Percentiles rank a stretch among this genome's conserved stretches.
These are phyloP conservation scores for Fusarium pseudograminearum DNA, from an alignment of 2,329 filamentous ascomycete genomes.

Conservation along the genomic window DNA sequence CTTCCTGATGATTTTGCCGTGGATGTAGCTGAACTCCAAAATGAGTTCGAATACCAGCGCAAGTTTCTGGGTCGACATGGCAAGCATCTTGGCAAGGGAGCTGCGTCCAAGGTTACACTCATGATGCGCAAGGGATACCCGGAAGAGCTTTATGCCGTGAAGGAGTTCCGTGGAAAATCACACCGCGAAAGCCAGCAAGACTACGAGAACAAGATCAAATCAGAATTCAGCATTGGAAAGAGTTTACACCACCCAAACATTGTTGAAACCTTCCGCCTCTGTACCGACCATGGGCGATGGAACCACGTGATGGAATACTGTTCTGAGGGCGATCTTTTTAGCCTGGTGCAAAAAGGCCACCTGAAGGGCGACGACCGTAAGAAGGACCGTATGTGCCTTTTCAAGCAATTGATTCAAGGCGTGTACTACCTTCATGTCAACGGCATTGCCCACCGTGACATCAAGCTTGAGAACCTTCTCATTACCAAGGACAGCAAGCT, in stretches of 20 bases:
- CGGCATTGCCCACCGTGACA: constrained; percentile 90
- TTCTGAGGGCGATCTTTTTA: constrained; percentile 82
- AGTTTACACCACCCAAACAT: constrained; percentile 89
- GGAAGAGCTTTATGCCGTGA: constrained; percentile 81
- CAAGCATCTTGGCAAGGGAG: constrained; percentile 83
- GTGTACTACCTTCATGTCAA: constrained; percentile 84
- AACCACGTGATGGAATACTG: constrained; percentile 97
- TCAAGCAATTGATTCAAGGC: constrained; percentile 89
- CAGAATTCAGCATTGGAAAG: constrained; percentile 89
- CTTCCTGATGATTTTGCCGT: constrained; percentile 80
- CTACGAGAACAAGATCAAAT: constrained; percentile 91
- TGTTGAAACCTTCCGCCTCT: constrained; percentile 82
- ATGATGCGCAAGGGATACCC: constrained; percentile 78
- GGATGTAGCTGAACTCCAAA: constrained; percentile 74
- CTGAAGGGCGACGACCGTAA: constrained; percentile 73
- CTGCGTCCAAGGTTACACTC: constrained; percentile 83
- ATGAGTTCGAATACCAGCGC: constrained; percentile 77
- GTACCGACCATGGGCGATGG: constrained; percentile 80
- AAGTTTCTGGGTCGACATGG: constrained; percentile 78
- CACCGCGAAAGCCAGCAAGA: constrained; percentile 76
- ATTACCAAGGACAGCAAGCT: constrained; percentile 83
- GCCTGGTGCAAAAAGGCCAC: constrained; percentile 77
- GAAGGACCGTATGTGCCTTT: constrained; percentile 81
- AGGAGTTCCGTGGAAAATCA: constrained; percentile 84
- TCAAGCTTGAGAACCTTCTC: constrained; percentile 89